These are phyloP conservation scores for Alternaria sp. DNA, from an alignment of 2,329 filamentous ascomycete species.

Conservation along the genomic window DNA sequence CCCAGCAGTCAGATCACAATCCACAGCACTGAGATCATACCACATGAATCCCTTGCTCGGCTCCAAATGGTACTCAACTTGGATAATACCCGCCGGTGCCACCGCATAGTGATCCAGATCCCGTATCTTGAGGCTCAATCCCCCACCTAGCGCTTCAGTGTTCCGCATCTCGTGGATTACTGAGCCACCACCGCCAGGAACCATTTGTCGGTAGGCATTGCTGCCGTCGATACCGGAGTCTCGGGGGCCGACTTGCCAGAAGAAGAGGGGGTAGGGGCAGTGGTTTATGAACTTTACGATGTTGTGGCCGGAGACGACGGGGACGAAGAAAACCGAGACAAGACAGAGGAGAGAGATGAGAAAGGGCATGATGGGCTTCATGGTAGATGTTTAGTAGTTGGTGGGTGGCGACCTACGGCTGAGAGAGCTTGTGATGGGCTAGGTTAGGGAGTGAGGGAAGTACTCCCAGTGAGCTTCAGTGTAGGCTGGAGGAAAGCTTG, in stretches of 20 bases:
- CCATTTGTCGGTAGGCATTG: slow-evolving; percentile 13
- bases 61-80: slow-evolving; percentile 34
- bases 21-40: slow-evolving; percentile 35
- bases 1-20: slow-evolving; percentile 20
- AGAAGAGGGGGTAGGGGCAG: slow-evolving; percentile 32
- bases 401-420: not conserved
- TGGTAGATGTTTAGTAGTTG: not conserved
- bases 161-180: slow-evolving; percentile 22
- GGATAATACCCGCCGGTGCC: slow-evolving; percentile 31
- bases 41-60: slow-evolving; percentile 16
- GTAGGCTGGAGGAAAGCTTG: not conserved
- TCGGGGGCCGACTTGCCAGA: slow-evolving; percentile 28
- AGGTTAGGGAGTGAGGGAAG: not conserved
- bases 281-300: slow-evolving; percentile 29
- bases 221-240: slow-evolving; percentile 1
- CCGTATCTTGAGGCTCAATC: slow-evolving; percentile 33
- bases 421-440: not conserved
- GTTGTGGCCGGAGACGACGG: slow-evolving; percentile 18
- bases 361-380: not conserved
- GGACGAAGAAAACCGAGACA: not conserved
- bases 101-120: slow-evolving; percentile 26
- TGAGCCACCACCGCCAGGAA: slow-evolving; percentile 16
- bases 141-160: slow-evolving; percentile 13
- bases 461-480: not conserved
- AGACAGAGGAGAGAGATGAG: not conserved